Evolutionary conservation across 2,329 filamentous ascomycete species (phyloP).

Genomic region (Nigrospora osmanthi): DNA sequence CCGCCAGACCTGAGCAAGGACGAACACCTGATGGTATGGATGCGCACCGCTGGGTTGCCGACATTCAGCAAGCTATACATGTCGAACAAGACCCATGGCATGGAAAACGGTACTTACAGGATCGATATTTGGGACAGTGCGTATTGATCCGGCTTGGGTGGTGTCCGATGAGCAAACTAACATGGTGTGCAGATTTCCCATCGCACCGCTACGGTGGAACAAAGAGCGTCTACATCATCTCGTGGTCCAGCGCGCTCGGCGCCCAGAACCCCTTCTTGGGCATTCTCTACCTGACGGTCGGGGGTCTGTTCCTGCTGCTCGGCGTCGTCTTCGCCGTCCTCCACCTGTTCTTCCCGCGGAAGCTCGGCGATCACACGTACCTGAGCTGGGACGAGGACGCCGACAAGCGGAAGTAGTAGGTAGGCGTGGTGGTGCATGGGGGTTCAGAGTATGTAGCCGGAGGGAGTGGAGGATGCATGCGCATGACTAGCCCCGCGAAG

Average conservation of each 20-base stretch:
- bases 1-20: slow-evolving; percentile 68
- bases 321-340: slow-evolving; percentile 83
- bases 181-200: slow-evolving; percentile 59
- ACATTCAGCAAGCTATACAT: slow-evolving; percentile 90
- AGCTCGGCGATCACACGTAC: slow-evolving; percentile 96
- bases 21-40: slow-evolving; percentile 95
- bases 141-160: slow-evolving; percentile 19
- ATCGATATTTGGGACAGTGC: slow-evolving; percentile 72
- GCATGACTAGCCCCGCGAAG: too few species aligned
- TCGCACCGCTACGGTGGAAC: slow-evolving; percentile 73
- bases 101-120: slow-evolving; percentile 67
- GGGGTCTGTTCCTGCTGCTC: slow-evolving; percentile 83
- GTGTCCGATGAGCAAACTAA: not conserved
- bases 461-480: too few species aligned
- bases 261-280: slow-evolving; percentile 93
- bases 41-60: slow-evolving; percentile 90
- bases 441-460: too few species aligned
- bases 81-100: slow-evolving; percentile 64
- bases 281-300: slow-evolving; percentile 91
- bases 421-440: too few species aligned
- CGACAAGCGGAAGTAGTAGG: too few species aligned
- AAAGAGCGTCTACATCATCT: slow-evolving; percentile 75
- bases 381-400: slow-evolving; percentile 70
- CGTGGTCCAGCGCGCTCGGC: slow-evolving; percentile 85
- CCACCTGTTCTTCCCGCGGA: slow-evolving; percentile 70